Percentiles rank a stretch among this genome's conserved stretches.
Conservation (phyloP, 73 alveolate species). For the Tetrahymena elliotti region DNA sequence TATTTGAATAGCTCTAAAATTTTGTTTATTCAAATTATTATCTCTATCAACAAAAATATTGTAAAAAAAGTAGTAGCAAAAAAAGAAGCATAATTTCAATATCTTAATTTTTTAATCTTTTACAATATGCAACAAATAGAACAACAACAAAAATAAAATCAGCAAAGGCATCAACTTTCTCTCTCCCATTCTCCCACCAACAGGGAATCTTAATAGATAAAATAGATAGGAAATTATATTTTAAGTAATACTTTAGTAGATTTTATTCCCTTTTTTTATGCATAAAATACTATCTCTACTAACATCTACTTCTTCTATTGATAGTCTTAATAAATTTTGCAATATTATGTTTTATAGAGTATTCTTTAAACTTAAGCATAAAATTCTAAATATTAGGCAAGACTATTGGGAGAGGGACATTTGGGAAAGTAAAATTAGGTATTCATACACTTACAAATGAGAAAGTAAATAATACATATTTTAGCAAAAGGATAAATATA, state of each 20-base stretch:
- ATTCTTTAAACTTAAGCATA: background rate
- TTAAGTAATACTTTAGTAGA: background rate
- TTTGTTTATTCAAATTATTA: background rate
- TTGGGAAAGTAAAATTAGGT: background rate
- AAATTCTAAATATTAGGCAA: background rate
- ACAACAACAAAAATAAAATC: background rate
- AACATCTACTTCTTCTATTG: background rate
- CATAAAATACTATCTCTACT: background rate
- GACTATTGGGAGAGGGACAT: background rate
- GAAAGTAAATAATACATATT: background rate
- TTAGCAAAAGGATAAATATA: background rate
- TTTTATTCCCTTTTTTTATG: background rate
- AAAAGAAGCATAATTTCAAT: background rate
- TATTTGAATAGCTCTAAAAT: background rate
- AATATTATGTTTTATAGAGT: no score
- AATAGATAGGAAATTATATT: background rate
- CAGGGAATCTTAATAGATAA: background rate
- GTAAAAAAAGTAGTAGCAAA: background rate
- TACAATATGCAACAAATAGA: background rate
- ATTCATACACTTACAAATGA: background rate
- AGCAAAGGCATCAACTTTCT: background rate
- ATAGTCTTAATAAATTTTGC: background rate
- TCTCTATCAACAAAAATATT: background rate
- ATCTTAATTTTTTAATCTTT: background rate
- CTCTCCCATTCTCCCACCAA: background rate